These are phyloP conservation scores for Phlebopus sp. DNA, from an alignment of 1,284 basidiomycete species.

Conservation along the genomic window DNA sequence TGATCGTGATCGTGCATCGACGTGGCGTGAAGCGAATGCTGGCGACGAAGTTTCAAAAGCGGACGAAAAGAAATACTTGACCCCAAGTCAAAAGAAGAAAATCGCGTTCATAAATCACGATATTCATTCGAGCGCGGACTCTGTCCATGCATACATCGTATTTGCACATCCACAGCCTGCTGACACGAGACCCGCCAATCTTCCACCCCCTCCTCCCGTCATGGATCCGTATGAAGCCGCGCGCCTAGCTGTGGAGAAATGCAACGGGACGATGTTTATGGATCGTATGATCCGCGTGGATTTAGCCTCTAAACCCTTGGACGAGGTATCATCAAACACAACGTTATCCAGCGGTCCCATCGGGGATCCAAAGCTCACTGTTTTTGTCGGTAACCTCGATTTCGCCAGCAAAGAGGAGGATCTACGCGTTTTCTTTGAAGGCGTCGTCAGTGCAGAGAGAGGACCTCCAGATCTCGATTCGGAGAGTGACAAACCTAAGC, in stretches of 20 bases:
- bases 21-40: conserved; percentile 62
- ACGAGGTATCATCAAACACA: conserved; percentile 1
- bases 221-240: conserved; percentile 79
- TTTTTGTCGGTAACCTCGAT: conserved; percentile 94
- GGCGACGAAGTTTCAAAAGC: conserved; percentile 42
- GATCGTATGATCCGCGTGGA: conserved; percentile 78
- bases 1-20: conserved; percentile 56
- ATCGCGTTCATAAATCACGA: conserved; percentile 94
- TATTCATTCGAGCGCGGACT: conserved; percentile 69
- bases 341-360: conserved; percentile 11
- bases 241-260: conserved; percentile 53
- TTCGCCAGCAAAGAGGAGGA: conserved; percentile 92
- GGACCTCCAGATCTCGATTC: conserved; percentile 43
- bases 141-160: conserved; percentile 84
- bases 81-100: conserved; percentile 86
- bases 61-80: conserved; percentile 68
- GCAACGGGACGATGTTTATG: conserved; percentile 75
- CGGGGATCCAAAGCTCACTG: conserved; percentile 74
- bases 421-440: conserved; percentile 84
- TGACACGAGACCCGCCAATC: conserved; percentile 43
- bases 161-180: conserved; percentile 67
- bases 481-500: conserved; percentile 31
- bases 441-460: conserved; percentile 69
- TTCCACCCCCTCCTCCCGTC: conserved; percentile 51
- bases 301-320: conserved; percentile 43